Conservation (phyloP, 148 eudicot genomes). For the Cornus controversa region DNA sequence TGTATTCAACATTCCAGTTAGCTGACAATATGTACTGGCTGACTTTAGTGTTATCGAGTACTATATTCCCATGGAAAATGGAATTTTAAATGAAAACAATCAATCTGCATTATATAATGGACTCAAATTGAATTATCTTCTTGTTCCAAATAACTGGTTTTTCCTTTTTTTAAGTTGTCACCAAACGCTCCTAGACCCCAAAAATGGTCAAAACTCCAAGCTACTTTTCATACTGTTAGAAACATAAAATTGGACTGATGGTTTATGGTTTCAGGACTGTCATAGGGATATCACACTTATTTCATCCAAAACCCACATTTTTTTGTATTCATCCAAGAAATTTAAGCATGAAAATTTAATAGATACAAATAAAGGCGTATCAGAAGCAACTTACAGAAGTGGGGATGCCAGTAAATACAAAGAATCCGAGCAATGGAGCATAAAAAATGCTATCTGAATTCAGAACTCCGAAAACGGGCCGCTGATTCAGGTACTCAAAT, state of each 20-base stretch:
- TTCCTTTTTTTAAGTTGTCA: too few species aligned
- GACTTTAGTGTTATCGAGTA: not conserved
- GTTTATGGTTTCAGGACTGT: not conserved
- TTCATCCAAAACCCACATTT: not conserved
- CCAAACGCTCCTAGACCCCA: too few species aligned
- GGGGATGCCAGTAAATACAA: slow-evolving; percentile 83
- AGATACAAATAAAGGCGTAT: not conserved
- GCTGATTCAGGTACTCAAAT: slow-evolving; percentile 82
- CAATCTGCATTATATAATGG: not conserved
- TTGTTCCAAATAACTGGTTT: too few species aligned
- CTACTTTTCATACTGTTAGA: not conserved
- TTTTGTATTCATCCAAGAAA: not conserved
- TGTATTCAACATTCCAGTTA: slow-evolving; percentile 24
- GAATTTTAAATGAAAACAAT: not conserved
- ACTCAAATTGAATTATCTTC: slow-evolving; percentile 1
- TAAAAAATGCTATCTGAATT: slow-evolving; percentile 76
- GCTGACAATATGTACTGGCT: not conserved
- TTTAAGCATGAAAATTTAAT: not conserved
- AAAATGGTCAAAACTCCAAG: not conserved
- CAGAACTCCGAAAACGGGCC: slow-evolving; percentile 84
- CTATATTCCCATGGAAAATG: not conserved
- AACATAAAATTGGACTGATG: not conserved
- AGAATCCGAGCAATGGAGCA: slow-evolving; percentile 90
- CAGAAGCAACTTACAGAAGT: slow-evolving; percentile 60
- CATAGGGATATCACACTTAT: not conserved